Conservation (phyloP, 176 grass and related monocot genomes). For the Musa acuminata region DNA sequence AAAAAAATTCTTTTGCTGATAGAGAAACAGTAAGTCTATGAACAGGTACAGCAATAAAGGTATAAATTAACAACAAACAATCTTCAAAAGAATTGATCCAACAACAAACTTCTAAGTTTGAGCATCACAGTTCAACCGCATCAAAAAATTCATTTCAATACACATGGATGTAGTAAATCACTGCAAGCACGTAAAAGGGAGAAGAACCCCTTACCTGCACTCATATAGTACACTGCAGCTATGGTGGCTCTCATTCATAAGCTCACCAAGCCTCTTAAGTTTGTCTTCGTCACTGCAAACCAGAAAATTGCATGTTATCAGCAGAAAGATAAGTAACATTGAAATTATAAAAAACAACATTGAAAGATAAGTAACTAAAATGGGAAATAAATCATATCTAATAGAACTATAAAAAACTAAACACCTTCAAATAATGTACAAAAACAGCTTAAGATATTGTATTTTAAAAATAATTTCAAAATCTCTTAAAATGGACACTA, state of each 20-base stretch:
- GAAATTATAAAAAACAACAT: too few species aligned
- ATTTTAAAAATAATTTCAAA: too few species aligned
- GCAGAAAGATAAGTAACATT: neutral
- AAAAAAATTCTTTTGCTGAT: neutral
- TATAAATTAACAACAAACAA: too few species aligned
- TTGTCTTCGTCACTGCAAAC: slow-evolving; percentile 52
- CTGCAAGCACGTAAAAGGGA: neutral
- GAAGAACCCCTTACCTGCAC: slow-evolving; percentile 53
- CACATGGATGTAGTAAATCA: neutral
- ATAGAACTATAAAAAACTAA: too few species aligned
- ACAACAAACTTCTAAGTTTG: too few species aligned
- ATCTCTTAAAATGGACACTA: too few species aligned
- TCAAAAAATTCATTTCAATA: neutral
- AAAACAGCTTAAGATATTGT: too few species aligned
- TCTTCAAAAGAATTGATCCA: too few species aligned
- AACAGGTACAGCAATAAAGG: too few species aligned
- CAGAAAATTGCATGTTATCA: slow-evolving; percentile 4
- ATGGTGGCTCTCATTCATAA: slow-evolving; percentile 89
- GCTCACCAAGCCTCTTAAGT: slow-evolving; percentile 66
- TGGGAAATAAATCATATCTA: too few species aligned
- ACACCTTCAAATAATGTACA: too few species aligned
- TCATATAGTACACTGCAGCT: slow-evolving; percentile 94
- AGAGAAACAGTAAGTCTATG: neutral
- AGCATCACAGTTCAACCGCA: neutral
- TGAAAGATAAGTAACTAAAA: neutral